Evolutionary conservation across 352 stramenopile species (phyloP), one percentile per base, ranked within the genome.

Genomic region (Discostella stelligera): DNA sequence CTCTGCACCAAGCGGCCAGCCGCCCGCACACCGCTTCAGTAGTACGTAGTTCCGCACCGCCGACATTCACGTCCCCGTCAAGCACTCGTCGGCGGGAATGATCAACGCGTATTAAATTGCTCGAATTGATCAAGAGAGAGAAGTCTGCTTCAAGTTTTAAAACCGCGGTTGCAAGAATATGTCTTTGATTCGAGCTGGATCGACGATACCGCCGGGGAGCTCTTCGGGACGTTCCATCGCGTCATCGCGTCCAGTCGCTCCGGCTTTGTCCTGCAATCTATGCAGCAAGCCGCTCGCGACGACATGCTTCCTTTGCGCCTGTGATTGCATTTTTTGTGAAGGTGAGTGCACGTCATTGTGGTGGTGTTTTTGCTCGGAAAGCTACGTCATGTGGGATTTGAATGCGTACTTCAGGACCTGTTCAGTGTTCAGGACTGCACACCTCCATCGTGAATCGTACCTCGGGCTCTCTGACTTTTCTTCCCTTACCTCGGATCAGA

Each of bases 311-410:
- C 63, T 90, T 23, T 89, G 79, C 48, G 70, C 83, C 11, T 92
- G 87, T 58, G 83, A 92, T 61, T 92, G 87, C 50, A 71, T 90
- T 20, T 90, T 92, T 77, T 92, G 87, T 66, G 84, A 92, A 81
- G 83, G 86, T 90, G 77, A 79, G 83, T 70, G 3, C n/a, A 60
- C 37, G 11, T 44, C 13, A 44, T 39, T 37, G 10, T 54, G 20
- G 25, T 52, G 14, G 20, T 16, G 9, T 30, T 67, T 9, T 20
- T 63, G 39, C 37, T 32, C n/a, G 27, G 7, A 6, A 56, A 46
- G 20, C 66, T 49, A 7, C 32, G 37, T 67, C 52, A 20, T 23
- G 7, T 39, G 21, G 41, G 16, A 23, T 55, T 41, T 52, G 20
- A 39, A 62, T 20, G 20, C 37, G 18, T 7, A 21, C 14, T 23